These are phyloP conservation scores for Gnaphalium uliginosum DNA, from an alignment of 129 eudicot genomes.

Conservation along the genomic window DNA sequence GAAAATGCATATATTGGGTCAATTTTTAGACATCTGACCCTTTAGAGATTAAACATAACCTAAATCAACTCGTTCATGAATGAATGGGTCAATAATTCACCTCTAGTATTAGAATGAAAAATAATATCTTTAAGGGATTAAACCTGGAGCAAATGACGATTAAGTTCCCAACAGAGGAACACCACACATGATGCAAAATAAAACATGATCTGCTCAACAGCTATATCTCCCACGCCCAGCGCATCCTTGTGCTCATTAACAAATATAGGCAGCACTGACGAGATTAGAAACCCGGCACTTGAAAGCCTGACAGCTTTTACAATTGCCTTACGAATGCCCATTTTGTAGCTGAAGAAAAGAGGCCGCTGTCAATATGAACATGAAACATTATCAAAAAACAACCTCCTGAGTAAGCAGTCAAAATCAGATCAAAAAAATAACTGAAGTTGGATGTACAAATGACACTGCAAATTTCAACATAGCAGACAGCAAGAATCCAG, in stretches of 20 bases:
- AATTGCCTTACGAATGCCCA: slow-evolving; percentile 64
- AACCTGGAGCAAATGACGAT: slow-evolving; percentile 81
- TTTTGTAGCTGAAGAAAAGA: slow-evolving; percentile 90
- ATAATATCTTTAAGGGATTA: background rate
- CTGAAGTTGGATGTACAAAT: slow-evolving; percentile 8
- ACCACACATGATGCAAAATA: slow-evolving; percentile 53
- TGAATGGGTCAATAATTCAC: background rate
- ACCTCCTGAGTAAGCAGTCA: background rate
- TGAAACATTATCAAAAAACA: slow-evolving; percentile 9
- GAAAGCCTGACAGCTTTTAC: slow-evolving; percentile 63
- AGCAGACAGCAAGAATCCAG: background rate
- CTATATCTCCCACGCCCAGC: slow-evolving; percentile 30
- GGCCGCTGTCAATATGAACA: slow-evolving; percentile 70
- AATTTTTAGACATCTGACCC: too few species aligned
- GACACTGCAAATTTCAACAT: background rate
- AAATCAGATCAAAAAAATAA: background rate
- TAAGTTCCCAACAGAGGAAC: slow-evolving; percentile 79
- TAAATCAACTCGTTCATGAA: background rate
- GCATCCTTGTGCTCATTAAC: slow-evolving; percentile 40
- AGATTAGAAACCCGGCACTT: slow-evolving; percentile 50
- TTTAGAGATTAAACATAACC: too few species aligned
- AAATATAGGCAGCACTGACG: slow-evolving; percentile 41
- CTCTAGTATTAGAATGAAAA: background rate
- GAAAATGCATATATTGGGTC: too few species aligned
- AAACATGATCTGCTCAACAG: slow-evolving; percentile 56